Percentiles rank a stretch among this genome's conserved stretches.
Evolutionary conservation across 192 early-diverging fungal species (phyloP).

Genomic region (Radiomyces spectabilis): DNA sequence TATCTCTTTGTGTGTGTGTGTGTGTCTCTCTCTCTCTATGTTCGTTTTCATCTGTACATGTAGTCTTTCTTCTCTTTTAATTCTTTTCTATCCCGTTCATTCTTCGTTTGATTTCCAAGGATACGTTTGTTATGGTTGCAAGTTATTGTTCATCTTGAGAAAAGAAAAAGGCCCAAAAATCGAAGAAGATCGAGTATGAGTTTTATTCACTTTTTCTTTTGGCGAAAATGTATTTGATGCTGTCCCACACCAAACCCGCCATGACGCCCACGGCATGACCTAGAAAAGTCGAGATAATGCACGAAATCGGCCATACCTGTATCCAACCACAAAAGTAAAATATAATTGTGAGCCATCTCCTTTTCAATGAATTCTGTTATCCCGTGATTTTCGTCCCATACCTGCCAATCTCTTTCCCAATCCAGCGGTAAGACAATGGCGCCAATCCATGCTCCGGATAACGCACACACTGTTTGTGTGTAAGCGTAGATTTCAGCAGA

Average conservation of each 20-base stretch:
- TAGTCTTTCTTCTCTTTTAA: no score
- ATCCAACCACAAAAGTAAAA: not conserved
- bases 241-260: constrained; percentile 14
- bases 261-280: constrained; percentile 35
- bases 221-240: constrained; percentile 9
- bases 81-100: no score
- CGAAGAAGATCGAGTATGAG: no score
- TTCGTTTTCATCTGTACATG: no score
- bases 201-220: constrained; percentile 21
- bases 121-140: no score
- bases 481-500: constrained; percentile 36
- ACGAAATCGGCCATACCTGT: constrained; percentile 43
- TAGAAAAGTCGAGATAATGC: constrained; percentile 34
- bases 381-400: not conserved
- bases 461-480: constrained; percentile 32
- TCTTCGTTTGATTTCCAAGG: no score
- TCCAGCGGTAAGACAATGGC: constrained; percentile 48
- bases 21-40: no score
- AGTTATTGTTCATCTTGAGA: no score
- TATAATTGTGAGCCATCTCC: no score
- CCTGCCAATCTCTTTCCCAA: constrained; percentile 51
- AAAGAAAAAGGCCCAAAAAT: no score
- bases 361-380: not conserved
- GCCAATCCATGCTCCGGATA: constrained; percentile 47
- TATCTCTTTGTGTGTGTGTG: no score